These are phyloP conservation scores for Pinus albicaulis DNA, from an alignment of 75 land plant species.

Conservation along the genomic window DNA sequence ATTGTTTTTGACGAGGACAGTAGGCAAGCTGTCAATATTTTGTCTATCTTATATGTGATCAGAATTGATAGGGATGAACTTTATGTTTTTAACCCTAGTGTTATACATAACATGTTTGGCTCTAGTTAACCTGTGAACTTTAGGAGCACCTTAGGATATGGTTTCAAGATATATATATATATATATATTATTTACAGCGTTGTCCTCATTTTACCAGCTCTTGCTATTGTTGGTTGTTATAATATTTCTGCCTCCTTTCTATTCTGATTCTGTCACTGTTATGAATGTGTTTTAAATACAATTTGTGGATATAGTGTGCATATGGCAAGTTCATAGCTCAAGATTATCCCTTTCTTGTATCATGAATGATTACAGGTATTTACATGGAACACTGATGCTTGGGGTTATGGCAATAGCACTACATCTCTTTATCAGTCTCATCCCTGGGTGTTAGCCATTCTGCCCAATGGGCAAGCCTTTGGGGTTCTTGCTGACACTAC, in stretches of 20 bases:
- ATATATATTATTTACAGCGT: too few relatives aligned
- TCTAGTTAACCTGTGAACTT: too few relatives aligned
- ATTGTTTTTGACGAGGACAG: not conserved
- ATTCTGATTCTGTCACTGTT: not conserved
- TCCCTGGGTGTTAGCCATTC: conserved; percentile 90
- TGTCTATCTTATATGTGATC: not conserved
- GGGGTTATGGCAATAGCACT: conserved; percentile 87
- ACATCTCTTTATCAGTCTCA: conserved; percentile 96
- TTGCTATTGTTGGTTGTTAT: not conserved
- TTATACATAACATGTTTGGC: too few relatives aligned
- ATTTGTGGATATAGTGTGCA: not conserved
- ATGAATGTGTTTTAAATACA: not conserved
- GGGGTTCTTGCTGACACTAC: conserved; percentile 97
- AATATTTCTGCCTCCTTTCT: not conserved
- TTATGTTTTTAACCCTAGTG: too few relatives aligned
- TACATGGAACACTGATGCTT: conserved; percentile 96
- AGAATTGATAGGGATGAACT: not conserved
- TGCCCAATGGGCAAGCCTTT: conserved; percentile 78
- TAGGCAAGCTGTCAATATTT: not conserved
- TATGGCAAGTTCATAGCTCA: not conserved
- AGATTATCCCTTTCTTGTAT: not conserved
- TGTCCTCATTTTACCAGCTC: not conserved
- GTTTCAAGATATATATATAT: too few relatives aligned
- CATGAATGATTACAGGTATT: conserved; percentile 50
- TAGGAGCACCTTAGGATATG: not conserved